Base-by-base conservation (phyloP, 2,329 filamentous ascomycete species). In the Colletotrichum sp. region DNA sequence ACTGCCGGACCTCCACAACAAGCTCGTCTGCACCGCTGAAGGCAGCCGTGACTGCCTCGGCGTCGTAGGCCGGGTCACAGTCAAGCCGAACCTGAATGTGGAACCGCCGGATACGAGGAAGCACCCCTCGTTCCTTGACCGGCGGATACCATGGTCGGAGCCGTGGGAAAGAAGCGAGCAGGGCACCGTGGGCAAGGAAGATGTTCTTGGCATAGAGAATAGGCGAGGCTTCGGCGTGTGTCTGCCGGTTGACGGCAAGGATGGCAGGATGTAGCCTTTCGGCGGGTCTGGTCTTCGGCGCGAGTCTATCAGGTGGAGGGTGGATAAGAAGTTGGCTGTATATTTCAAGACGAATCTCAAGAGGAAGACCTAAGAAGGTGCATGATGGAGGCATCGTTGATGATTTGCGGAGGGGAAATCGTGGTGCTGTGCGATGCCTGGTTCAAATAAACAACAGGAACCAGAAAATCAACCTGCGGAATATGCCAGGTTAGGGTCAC, bases 341-440 rank as follows among this genome's bases (percentile, higher is more conserved):
- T 77, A 89, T 86, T 70, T 88, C 83, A 72, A 88, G 83, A 52
- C 87, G 87, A 78, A 89, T 82, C 79, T 89, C 87, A 64, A 85
- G 78, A 38, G 87, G 87, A 28, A 89, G 83, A 68, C 82, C 81
- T 52, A 89, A 82, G 77, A 89, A 80, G 7, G 76, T 52, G 48
- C 48, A 73, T 32, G 12, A 60, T 55, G 62, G 16, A 12, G 62
- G 30, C 16, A 30, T 34, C 55, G 61, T 75, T 62, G 43, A 52
- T 52, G 10, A 21, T 24, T 21, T 52, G n/a, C n/a, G 43, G n/a
- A 21, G 43, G 43, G 43, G 43, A 21, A 48, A 52, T 10, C 43
- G 10, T 24, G 7, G n/a, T 52, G 43, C 43, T 52, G n/a, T 24
- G 43, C n/a, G n/a, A 52, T 24, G 43, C 43, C n/a, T 52, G 43